phyloP scores from a whole-genome alignment of 192 early-diverging fungal genomes.

The Chytriomyces hyalinus region DNA sequence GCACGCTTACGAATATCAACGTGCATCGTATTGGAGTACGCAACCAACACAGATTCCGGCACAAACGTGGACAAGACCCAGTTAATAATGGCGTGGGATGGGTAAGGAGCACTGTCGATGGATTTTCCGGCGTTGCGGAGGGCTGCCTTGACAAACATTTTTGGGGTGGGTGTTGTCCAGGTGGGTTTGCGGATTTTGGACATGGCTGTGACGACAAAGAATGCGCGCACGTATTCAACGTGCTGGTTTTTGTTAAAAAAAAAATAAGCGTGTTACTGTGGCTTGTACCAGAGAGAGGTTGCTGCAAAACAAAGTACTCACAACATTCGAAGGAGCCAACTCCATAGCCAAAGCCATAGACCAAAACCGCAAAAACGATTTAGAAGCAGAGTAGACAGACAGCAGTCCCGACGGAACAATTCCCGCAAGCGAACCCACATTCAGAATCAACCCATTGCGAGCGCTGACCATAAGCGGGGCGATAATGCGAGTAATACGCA shows the following conservation, averaged over 20 bases:
- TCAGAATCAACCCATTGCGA: constrained; percentile 85
- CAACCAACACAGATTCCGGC: constrained; percentile 61
- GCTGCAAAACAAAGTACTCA: background rate
- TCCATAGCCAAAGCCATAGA: constrained; percentile 88
- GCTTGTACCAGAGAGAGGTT: background rate
- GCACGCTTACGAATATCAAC: constrained; percentile 73
- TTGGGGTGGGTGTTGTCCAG: constrained; percentile 80
- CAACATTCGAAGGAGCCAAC: constrained; percentile 66
- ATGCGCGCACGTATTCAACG: constrained; percentile 93
- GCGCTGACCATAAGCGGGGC: constrained; percentile 78
- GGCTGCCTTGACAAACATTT: constrained; percentile 76
- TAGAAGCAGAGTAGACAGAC: constrained; percentile 90
- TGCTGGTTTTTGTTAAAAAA: constrained; percentile 26
- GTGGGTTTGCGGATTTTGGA: constrained; percentile 85
- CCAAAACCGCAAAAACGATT: constrained; percentile 90
- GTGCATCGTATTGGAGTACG: constrained; percentile 63
- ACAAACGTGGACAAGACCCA: constrained; percentile 73
- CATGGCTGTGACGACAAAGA: constrained; percentile 96
- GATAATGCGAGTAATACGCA: constrained; percentile 80
- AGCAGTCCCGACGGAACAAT: constrained; percentile 82
- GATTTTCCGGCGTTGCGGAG: constrained; percentile 72
- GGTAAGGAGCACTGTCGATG: constrained; percentile 70
- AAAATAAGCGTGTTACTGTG: background rate
- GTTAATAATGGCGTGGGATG: constrained; percentile 69
- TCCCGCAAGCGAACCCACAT: constrained; percentile 90